A percentile compares a stretch with the other conserved stretches of the same genome.
Conservation (phyloP, 2,329 filamentous ascomycete genomes). For the Basipetospora chlamydospora region DNA sequence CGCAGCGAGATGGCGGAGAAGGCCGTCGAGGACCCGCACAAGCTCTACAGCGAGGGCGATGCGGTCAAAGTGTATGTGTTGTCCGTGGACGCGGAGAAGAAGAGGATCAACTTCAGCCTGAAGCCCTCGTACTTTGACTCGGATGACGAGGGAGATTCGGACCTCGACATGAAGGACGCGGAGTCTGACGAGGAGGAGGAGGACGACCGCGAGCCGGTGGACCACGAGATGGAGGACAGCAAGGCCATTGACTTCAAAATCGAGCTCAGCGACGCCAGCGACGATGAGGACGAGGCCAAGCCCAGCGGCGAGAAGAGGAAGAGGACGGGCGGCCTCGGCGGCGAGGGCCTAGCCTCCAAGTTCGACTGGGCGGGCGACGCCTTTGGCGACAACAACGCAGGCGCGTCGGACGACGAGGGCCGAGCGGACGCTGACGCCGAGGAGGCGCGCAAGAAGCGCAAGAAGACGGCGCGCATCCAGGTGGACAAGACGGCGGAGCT, state of each 20-base stretch:
- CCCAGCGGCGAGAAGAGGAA: too few species aligned
- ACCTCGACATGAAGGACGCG: slow-evolving; percentile 28
- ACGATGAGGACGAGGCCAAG: slow-evolving; percentile 23
- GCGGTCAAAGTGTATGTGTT: slow-evolving; percentile 84
- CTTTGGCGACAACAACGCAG: slow-evolving; percentile 43
- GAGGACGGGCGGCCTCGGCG: slow-evolving; percentile 24
- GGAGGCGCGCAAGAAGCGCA: slow-evolving; percentile 59
- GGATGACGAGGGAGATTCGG: slow-evolving; percentile 31
- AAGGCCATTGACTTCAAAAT: slow-evolving; percentile 13
- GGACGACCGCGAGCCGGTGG: slow-evolving; percentile 27
- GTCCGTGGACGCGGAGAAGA: slow-evolving; percentile 58
- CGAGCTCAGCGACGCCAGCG: slow-evolving; percentile 21
- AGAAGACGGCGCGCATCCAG: slow-evolving; percentile 58
- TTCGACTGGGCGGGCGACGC: slow-evolving; percentile 78
- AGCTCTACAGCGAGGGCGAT: slow-evolving; percentile 82
- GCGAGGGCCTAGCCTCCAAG: slow-evolving; percentile 30
- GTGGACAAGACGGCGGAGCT: slow-evolving; percentile 87
- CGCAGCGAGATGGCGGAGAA: slow-evolving; percentile 82
- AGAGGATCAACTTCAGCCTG: slow-evolving; percentile 74
- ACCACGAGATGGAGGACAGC: slow-evolving; percentile 33
- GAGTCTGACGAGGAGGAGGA: slow-evolving; percentile 32
- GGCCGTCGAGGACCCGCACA: slow-evolving; percentile 67
- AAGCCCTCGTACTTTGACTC: slow-evolving; percentile 79
- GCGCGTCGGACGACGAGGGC: slow-evolving; percentile 25
- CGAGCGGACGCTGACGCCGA: slow-evolving; percentile 30